Base-by-base conservation (phyloP, 768 basidiomycete species). In the Ramaria sp. region DNA sequence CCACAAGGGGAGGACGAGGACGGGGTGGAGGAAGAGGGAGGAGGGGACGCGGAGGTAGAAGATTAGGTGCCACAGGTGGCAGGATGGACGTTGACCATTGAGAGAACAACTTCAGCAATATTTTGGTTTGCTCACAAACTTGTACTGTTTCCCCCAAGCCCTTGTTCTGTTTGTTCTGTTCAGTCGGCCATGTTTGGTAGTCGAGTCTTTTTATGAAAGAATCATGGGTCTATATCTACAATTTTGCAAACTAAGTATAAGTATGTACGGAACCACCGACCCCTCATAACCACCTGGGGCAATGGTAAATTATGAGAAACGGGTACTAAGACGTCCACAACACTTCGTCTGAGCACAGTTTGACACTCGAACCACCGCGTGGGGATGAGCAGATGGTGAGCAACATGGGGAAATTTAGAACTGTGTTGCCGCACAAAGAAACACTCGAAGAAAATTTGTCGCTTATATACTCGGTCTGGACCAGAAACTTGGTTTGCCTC, bases 331-430 rank as follows among this genome's bases (percentile, higher is more conserved):
- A 55, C 42, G 53, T 46, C 53, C 53, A 48, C 7, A 19, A 30
- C 6, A 55, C 6, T 55, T 41, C 15, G 3, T 55, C 53, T 55
- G 53, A 38, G 46, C 53, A 55, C 42, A 48, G 53, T 30, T 55
- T 55, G 53, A 55, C 53, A 55, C 53, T 55, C 53, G 7, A 55
- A 55, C 53, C 53, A 55, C 42, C 53, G 53, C 53, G 51, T 52
- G 12, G 4, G 33, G 47, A 38, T 43, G 4, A 22, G 46, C 30
- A 30, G 37, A 22, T 33, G 46, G 53, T 47, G 53, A 55, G 53
- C 53, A 55, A 55, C 53, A 55, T 55, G 38, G 53, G 53, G 53
- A 55, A 55, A 46, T 30, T 55, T 33, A 5, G 27, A 55, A 38
- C 53, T 48, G 42, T 55, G 53, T 20, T 48, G 53, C 53, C 42